Base-by-base conservation (phyloP, 257 asterid species). In the Solanum sejunctum region DNA sequence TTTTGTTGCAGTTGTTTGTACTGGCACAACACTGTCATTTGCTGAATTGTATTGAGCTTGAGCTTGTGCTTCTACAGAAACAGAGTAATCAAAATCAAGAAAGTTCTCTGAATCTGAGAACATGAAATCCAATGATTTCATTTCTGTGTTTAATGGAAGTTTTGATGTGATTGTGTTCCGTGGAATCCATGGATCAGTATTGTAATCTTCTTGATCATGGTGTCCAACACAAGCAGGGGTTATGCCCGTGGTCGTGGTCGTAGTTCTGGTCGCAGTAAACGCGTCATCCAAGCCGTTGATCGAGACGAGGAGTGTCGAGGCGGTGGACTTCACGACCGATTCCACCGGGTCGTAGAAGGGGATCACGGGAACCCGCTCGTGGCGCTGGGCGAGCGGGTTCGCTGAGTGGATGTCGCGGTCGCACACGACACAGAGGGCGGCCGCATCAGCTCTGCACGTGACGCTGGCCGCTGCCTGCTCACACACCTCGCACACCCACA, bases 401-500 rank as follows among this genome's bases (percentile, higher is more conserved):
- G 98, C 98, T 0, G 97, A 87, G 91, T 95, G 98, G 82, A 95
- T 93, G 80, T 95, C 98, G 43, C 86, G 88, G 90, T 95, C 98
- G 67, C 98, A 95, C 16, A 93, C 64, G 87, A 87, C 91, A 60
- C 98, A 93, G 15, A 95, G 92, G 2, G 94, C 88, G 28, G 98
- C 97, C 12, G 98, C 97, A 83, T 95, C 98, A 0, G 98, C 98
- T 85, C 89, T 89, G 88, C 98, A 93, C 45, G 93, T 91, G 84
- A 95, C 89, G 39, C 87, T 84, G 16, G 97, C 97, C 3, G 95
- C 97, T 0, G 94, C 94, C 36, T 92, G 98, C 88, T 95, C 97
- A 32, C 98, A 95, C 18, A 93, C 97, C 80, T 93, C 98, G 75
- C 98, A 95, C 87, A 93, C 83, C 98, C 97, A 95, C n/a, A 95